A percentile compares a stretch with the other conserved stretches of the same genome.
Conservation (phyloP, 257 asterid genomes). For the Thymus mandschuricus region DNA sequence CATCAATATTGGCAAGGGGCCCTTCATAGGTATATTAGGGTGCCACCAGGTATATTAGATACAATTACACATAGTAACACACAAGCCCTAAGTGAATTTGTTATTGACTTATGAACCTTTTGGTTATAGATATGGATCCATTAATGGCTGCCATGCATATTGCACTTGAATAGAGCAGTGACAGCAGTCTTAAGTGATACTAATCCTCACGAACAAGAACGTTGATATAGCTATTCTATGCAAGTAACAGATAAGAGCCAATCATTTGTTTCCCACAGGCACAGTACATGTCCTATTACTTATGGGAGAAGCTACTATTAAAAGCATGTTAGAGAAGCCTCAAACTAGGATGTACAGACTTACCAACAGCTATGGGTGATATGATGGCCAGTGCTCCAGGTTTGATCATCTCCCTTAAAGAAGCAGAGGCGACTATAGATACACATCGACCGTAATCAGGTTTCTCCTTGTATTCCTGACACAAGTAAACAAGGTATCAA, state of each 20-base stretch:
- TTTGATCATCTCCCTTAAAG: conserved; percentile 97
- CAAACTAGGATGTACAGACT: conserved; percentile 31
- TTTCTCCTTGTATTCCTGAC: conserved; percentile 94
- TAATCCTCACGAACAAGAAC: not conserved
- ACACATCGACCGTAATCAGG: conserved; percentile 98
- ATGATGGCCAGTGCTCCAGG: conserved; percentile 97
- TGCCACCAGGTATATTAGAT: no score
- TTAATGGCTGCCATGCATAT: not conserved
- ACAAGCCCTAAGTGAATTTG: not conserved
- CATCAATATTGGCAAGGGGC: no score
- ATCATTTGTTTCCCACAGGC: conserved; percentile 26
- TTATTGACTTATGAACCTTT: not conserved
- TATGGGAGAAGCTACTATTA: not conserved
- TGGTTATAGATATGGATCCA: not conserved
- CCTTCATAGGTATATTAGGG: no score
- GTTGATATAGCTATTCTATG: conserved; percentile 10
- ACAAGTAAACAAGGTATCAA: conserved; percentile 27
- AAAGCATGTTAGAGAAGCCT: conserved; percentile 19
- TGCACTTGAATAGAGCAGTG: not conserved
- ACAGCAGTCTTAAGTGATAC: not conserved
- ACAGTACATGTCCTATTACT: conserved; percentile 19
- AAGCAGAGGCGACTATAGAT: conserved; percentile 96
- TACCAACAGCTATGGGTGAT: conserved; percentile 91
- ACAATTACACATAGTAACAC: no score
- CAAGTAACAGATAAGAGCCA: not conserved